These are phyloP conservation scores for Penstemon eatonii DNA, from an alignment of 257 asterid species.

Conservation along the genomic window DNA sequence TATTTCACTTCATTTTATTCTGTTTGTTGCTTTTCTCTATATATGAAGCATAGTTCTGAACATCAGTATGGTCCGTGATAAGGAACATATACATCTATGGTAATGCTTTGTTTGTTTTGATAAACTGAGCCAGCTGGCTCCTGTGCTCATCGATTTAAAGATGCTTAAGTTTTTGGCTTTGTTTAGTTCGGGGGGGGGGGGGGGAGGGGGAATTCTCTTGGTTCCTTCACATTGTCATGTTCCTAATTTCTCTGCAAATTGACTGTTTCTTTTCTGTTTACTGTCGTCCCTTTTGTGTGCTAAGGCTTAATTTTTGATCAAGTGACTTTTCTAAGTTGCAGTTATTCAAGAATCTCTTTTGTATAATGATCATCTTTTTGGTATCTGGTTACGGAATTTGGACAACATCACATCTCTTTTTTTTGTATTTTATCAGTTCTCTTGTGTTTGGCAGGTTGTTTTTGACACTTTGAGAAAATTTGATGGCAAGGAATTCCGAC, in stretches of 20 bases:
- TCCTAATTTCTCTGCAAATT: slow-evolving; percentile 16
- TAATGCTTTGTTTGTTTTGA: neutral
- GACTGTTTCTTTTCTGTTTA: slow-evolving; percentile 2
- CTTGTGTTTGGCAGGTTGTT: slow-evolving; percentile 68
- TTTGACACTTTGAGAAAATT: slow-evolving; percentile 90
- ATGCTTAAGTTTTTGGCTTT: slow-evolving; percentile 18
- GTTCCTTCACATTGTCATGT: slow-evolving; percentile 10
- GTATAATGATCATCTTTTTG: slow-evolving; percentile 1
- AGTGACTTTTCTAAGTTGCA: slow-evolving; percentile 21
- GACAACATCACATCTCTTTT: slow-evolving; percentile 12
- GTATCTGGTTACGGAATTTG: slow-evolving; percentile 21
- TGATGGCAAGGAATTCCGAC: slow-evolving; percentile 92
- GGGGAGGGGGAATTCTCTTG: too few relatives aligned
- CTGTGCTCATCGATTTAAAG: neutral
- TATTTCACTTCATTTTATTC: neutral
- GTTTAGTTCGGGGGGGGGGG: neutral
- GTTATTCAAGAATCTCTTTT: slow-evolving; percentile 14
- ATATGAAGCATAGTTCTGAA: neutral
- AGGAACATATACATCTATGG: neutral
- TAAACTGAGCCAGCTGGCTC: slow-evolving; percentile 15
- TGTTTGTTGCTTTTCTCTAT: neutral
- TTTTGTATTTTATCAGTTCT: slow-evolving; percentile 11
- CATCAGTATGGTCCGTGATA: slow-evolving; percentile 13
- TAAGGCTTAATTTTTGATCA: slow-evolving; percentile 4
- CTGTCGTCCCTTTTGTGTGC: neutral